These are phyloP conservation scores for Capsicum pubescens DNA, from an alignment of 257 asterid genomes.

Conservation along the genomic window DNA sequence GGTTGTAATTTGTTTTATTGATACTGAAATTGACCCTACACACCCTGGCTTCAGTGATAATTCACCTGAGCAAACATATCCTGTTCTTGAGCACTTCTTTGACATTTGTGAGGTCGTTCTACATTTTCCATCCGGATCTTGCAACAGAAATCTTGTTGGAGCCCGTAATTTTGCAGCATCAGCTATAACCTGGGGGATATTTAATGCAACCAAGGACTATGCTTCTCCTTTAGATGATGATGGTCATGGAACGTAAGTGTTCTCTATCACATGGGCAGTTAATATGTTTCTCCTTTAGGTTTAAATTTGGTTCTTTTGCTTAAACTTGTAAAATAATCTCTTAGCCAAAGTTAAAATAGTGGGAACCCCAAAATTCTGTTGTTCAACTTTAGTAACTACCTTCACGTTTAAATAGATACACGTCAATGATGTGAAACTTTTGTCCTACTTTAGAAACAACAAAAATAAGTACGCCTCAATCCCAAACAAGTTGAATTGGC, in stretches of 20 bases:
- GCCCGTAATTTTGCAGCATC: conserved; percentile 98
- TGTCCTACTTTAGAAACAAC: not conserved
- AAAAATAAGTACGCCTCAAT: too few species aligned
- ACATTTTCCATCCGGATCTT: conserved; percentile 90
- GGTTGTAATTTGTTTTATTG: too few species aligned
- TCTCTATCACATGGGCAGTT: too few species aligned
- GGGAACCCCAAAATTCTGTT: too few species aligned
- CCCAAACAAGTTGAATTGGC: not conserved
- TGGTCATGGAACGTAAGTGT: too few species aligned
- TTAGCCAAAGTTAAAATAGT: too few species aligned
- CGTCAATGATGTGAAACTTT: not conserved
- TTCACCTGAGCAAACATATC: conserved; percentile 49
- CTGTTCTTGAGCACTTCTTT: conserved; percentile 77
- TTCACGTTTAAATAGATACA: not conserved
- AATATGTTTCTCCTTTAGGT: too few species aligned
- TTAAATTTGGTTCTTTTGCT: too few species aligned
- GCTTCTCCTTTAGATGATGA: too few species aligned
- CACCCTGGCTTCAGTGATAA: too few species aligned
- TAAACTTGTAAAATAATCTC: too few species aligned
- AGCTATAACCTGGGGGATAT: conserved; percentile 93
- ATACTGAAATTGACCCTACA: too few species aligned
- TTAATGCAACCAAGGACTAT: conserved; percentile 38
- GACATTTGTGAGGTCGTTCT: conserved; percentile 97
- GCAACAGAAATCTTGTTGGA: conserved; percentile 90
- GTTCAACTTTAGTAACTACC: not conserved